phyloP scores from a whole-genome alignment of 352 stramenopile genomes.

The Globisporangium cederbergense region DNA sequence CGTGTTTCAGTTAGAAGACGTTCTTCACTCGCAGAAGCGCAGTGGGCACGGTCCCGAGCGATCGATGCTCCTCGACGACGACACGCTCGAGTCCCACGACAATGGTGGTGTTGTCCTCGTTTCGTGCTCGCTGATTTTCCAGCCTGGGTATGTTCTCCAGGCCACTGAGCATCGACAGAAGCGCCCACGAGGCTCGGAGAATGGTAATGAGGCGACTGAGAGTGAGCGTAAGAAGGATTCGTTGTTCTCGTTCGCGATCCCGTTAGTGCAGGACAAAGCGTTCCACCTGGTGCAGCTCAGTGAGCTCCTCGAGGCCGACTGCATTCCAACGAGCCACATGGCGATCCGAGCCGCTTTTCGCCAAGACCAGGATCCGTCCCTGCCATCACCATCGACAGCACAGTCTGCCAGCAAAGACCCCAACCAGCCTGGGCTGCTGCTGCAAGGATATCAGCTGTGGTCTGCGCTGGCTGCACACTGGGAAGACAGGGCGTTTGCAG shows the following conservation, averaged over 20 bases:
- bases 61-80: constrained; percentile 29
- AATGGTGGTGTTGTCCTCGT: constrained; percentile 23
- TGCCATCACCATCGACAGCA: constrained; percentile 3
- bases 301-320: constrained; percentile 24
- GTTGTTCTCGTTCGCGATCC: constrained; percentile 31
- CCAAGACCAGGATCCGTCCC: constrained; percentile 30
- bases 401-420: background rate
- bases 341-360: constrained; percentile 33
- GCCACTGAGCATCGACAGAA: constrained; percentile 1
- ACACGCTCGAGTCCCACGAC: constrained; percentile 24
- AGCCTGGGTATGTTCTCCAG: constrained; percentile 10
- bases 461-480: constrained; percentile 30
- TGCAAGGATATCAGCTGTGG: constrained; percentile 38
- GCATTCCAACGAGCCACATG: constrained; percentile 30
- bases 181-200: background rate
- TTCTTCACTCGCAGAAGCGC: background rate
- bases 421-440: constrained; percentile 3
- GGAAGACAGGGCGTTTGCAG: constrained; percentile 27
- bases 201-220: background rate
- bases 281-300: constrained; percentile 38
- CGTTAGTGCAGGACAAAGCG: constrained; percentile 27
- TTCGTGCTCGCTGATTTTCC: constrained; percentile 44
- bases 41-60: constrained; percentile 8
- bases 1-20: constrained; percentile 31
- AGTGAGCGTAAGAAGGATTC: background rate